These are phyloP conservation scores for Beauveria australis DNA, from an alignment of 2,329 filamentous ascomycete genomes.

Conservation along the genomic window DNA sequence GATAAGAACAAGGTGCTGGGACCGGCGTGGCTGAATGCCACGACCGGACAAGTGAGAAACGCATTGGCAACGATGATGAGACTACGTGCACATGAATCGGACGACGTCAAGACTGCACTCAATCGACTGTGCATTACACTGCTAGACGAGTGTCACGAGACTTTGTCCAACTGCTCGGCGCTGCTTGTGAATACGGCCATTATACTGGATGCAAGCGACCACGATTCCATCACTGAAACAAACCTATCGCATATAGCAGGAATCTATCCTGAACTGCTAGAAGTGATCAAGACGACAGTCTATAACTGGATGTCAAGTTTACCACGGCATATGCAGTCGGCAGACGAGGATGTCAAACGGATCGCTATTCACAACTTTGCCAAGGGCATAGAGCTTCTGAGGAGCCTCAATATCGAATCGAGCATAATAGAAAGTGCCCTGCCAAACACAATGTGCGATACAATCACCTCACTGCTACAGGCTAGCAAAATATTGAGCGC, in stretches of 20 bases:
- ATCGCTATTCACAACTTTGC: conserved; percentile 68
- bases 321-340: conserved; percentile 72
- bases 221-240: conserved; percentile 33
- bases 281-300: conserved; percentile 60
- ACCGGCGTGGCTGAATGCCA: conserved; percentile 68
- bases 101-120: conserved; percentile 60
- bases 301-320: conserved; percentile 78
- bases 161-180: conserved; percentile 58
- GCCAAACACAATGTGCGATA: conserved; percentile 63
- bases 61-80: conserved; percentile 72
- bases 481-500: conserved; percentile 15
- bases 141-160: conserved; percentile 68
- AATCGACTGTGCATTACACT: conserved; percentile 64
- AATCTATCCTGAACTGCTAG: conserved; percentile 53
- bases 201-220: conserved; percentile 49
- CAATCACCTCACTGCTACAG: conserved; percentile 42
- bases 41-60: conserved; percentile 71
- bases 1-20: conserved; percentile 31
- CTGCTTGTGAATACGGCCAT: conserved; percentile 79
- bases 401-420: conserved; percentile 54
- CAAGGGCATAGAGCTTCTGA: conserved; percentile 60
- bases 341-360: conserved; percentile 70
- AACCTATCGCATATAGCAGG: conserved; percentile 53
- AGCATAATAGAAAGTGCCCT: conserved; percentile 60
- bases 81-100: conserved; percentile 60